Evolutionary conservation across 1,139 yeast species (phyloP).

Genomic region (Torulaspora globosa): DNA sequence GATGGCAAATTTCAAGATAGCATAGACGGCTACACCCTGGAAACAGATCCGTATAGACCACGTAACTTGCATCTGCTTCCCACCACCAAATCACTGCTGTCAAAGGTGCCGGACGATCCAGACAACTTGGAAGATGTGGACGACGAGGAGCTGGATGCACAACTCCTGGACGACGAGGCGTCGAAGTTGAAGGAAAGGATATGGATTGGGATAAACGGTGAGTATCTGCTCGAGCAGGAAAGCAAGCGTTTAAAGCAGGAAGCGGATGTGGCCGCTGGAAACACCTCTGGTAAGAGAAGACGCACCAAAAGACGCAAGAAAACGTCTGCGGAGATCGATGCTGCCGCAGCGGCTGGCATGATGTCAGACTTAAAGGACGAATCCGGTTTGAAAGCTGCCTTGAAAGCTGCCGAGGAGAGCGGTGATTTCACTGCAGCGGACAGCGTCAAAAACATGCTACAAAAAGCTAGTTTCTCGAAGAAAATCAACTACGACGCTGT

Average conservation of each 20-base stretch:
- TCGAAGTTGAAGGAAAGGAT: conserved; percentile 65
- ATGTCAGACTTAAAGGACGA: conserved; percentile 28
- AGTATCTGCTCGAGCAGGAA: conserved; percentile 80
- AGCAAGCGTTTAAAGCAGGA: conserved; percentile 76
- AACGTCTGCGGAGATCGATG: conserved; percentile 28
- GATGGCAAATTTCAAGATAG: conserved; percentile 30
- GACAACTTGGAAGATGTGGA: conserved; percentile 71
- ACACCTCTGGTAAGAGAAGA: conserved; percentile 52
- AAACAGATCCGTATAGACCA: conserved; percentile 48
- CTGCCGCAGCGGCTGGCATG: conserved; percentile 19
- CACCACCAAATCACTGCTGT: conserved; percentile 50
- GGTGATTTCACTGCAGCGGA: conserved; percentile 66
- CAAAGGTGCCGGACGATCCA: conserved; percentile 54
- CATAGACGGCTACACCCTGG: conserved; percentile 36
- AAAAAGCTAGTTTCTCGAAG: conserved; percentile 69
- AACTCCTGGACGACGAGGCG: conserved; percentile 64
- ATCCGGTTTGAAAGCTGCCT: conserved; percentile 36
- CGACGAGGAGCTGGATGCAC: conserved; percentile 65
- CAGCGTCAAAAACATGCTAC: conserved; percentile 63
- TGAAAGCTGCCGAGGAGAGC: conserved; percentile 41
- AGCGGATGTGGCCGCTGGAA: conserved; percentile 80
- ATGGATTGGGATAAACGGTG: conserved; percentile 88
- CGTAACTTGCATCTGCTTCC: conserved; percentile 52
- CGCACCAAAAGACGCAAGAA: conserved; percentile 40
- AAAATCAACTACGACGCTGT: conserved; percentile 84